Conservation (phyloP, 768 basidiomycete species). For the Tulasnella sp. region DNA sequence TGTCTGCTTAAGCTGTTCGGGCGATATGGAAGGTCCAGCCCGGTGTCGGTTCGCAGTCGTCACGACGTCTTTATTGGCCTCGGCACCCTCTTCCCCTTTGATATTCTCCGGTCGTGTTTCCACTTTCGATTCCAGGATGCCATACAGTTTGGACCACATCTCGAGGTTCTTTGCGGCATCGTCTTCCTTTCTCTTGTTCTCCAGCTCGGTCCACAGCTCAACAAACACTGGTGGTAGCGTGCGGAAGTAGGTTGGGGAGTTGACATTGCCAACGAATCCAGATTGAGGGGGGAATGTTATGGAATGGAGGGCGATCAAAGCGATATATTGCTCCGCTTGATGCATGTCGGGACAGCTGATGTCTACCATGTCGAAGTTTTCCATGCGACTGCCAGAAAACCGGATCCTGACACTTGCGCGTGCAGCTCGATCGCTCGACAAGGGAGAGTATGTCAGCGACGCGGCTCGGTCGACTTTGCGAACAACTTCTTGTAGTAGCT, state of each 20-base stretch:
- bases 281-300: slow-evolving; percentile 61
- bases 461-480: slow-evolving; percentile 70
- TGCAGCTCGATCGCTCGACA: slow-evolving; percentile 72
- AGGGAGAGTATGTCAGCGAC: slow-evolving; percentile 57
- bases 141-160: slow-evolving; percentile 65
- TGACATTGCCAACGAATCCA: slow-evolving; percentile 55
- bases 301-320: slow-evolving; percentile 78
- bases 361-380: slow-evolving; percentile 78
- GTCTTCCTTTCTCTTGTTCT: slow-evolving; percentile 53
- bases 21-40: not conserved
- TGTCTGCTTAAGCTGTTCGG: slow-evolving; percentile 53
- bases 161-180: slow-evolving; percentile 63
- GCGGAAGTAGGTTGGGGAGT: slow-evolving; percentile 64
- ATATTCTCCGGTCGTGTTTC: slow-evolving; percentile 30
- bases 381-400: slow-evolving; percentile 58
- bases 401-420: slow-evolving; percentile 68
- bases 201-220: slow-evolving; percentile 90
- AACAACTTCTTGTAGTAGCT: slow-evolving; percentile 63
- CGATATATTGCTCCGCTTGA: slow-evolving; percentile 88
- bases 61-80: not conserved
- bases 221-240: slow-evolving; percentile 77
- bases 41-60: not conserved
- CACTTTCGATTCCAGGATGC: slow-evolving; percentile 63
- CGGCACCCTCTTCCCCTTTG: not conserved
- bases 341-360: slow-evolving; percentile 70